Base-by-base conservation (phyloP, 2,329 filamentous ascomycete species). In the Claviceps digitariae region DNA sequence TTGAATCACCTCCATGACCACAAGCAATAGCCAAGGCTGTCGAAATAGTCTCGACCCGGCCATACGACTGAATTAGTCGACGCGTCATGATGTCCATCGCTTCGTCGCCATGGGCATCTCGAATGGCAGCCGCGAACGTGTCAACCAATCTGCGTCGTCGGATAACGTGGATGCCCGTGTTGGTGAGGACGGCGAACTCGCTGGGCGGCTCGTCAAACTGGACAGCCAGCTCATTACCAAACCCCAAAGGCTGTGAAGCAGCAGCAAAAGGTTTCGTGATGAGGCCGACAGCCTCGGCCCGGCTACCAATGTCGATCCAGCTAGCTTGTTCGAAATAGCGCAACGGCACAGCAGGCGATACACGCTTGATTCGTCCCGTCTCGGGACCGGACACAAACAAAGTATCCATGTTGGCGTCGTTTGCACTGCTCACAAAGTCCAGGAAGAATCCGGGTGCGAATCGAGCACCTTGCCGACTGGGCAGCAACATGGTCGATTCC, bases 141-240 rank as follows among this genome's bases (percentile, higher is more conserved):
- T 98, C 93, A 1, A 97, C 90, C 5, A 97, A 76, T 52, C 93
- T 78, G 62, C 89, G 79, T 50, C 93, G 78, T 52, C 89, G 84
- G 52, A 97, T 81, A 8, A 95, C 79, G 62, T 96, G 89, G 52
- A 98, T 81, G 2, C 93, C 93, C 15, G 82, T 89, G 61, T 93
- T 95, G 34, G 93, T 97, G 52, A 98, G 76, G 48, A 98, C 82
- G 1, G 91, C 93, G 58, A 97, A 83, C 64, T 98, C 91, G 50
- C 85, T 82, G 0, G 86, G 78, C 0, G 83, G 75, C 55, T 87
- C 78, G 62, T 98, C 93, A 61, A 93, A 98, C 61, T 98, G 94
- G n/a, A 95, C 86, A 1, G 93, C 89, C 53, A 97, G 74, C 69
- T 98, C 93, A 61, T 98, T 98, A 12, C 91, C 90, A 62, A 95